Evolutionary conservation across 2,329 filamentous ascomycete genomes (phyloP), one percentile per base, ranked within the genome.

Genomic region (Sordariomycetes sp.): DNA sequence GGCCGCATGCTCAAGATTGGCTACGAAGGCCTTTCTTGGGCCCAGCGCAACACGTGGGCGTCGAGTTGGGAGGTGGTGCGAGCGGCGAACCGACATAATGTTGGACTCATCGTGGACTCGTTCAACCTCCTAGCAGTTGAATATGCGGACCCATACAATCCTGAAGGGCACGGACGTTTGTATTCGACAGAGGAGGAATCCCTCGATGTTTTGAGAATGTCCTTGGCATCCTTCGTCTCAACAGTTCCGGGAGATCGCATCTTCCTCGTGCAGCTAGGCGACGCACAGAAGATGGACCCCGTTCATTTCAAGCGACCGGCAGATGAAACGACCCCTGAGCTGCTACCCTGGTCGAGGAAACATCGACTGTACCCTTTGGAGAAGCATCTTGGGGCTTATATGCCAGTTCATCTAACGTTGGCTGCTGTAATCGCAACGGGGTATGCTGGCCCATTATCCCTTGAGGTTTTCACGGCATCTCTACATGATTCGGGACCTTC

Each of bases 241-340:
- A 36, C 34, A 6, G 28, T 36, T 11, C 34, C 29, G n/a, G 29
- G 29, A n/a, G 34, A 36, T 16, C 28, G 30, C 29, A 33, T 38
- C 10, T 38, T 38, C 36, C 35, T 34, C 16, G 26, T 38, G 12
- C 36, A 38, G 20, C 23, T 38, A 8, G 36, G 23, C 25, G 36
- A 38, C 18, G 36, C 31, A 11, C 32, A 38, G 26, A 18, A 21
- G 12, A 30, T 38, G 32, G 36, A 38, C 26, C 25, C 36, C 7
- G n/a, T 8, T 11, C 15, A 23, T 14, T 29, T 37, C 32, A 32
- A 32, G 18, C 17, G 5, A n/a, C 45, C 43, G 8, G 46, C 51
- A 7, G 27, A 29, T 15, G 8, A 9, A 8, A 29, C 9, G 9
- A 29, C 16, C 8, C 27, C 27, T 15, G 27, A 29, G 15, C 27